Conservation (phyloP, 2,329 filamentous ascomycete genomes). For the Macroventuria anomochaeta region DNA sequence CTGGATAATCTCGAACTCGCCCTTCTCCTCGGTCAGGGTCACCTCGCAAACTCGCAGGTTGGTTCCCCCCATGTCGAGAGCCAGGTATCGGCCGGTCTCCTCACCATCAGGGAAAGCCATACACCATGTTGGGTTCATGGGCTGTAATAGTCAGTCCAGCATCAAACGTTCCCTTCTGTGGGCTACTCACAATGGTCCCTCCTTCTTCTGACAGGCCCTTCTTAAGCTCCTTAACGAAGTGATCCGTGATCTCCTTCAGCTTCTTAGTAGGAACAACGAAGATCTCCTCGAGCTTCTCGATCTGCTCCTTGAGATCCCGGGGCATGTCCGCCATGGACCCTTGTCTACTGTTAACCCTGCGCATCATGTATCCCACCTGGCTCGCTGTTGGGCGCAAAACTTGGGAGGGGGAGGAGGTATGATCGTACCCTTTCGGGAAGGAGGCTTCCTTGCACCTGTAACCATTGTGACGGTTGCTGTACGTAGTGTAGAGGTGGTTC, state of each 20-base stretch:
- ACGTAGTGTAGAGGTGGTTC: slow-evolving; percentile 1
- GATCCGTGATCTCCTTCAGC: slow-evolving; percentile 87
- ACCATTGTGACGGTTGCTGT: slow-evolving; percentile 61
- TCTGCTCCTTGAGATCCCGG: slow-evolving; percentile 80
- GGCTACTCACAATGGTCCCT: slow-evolving; percentile 80
- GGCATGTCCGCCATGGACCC: slow-evolving; percentile 92
- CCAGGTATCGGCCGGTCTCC: slow-evolving; percentile 86
- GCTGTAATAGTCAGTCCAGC: slow-evolving; percentile 79
- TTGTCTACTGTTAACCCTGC: slow-evolving; percentile 49
- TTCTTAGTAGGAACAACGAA: slow-evolving; percentile 80
- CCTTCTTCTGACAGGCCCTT: slow-evolving; percentile 88
- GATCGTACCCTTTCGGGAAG: slow-evolving; percentile 75
- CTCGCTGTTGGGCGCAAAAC: slow-evolving; percentile 5
- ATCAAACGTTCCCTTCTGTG: slow-evolving; percentile 56
- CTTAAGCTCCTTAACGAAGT: slow-evolving; percentile 86
- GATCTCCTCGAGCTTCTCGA: slow-evolving; percentile 80
- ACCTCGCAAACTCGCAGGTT: slow-evolving; percentile 96
- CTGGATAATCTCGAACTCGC: slow-evolving; percentile 94
- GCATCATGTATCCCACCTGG: slow-evolving; percentile 4
- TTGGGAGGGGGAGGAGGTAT: slow-evolving; percentile 2
- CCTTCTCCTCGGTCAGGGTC: slow-evolving; percentile 83
- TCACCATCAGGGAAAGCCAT: slow-evolving; percentile 87
- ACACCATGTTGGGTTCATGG: slow-evolving; percentile 98
- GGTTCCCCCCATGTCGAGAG: slow-evolving; percentile 95
- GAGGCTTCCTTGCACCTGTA: slow-evolving; percentile 68